A percentile compares a stretch with the other conserved stretches of the same genome.
Evolutionary conservation across 2,329 filamentous ascomycete genomes (phyloP).

Genomic region (Proliferodiscus dingleyae): DNA sequence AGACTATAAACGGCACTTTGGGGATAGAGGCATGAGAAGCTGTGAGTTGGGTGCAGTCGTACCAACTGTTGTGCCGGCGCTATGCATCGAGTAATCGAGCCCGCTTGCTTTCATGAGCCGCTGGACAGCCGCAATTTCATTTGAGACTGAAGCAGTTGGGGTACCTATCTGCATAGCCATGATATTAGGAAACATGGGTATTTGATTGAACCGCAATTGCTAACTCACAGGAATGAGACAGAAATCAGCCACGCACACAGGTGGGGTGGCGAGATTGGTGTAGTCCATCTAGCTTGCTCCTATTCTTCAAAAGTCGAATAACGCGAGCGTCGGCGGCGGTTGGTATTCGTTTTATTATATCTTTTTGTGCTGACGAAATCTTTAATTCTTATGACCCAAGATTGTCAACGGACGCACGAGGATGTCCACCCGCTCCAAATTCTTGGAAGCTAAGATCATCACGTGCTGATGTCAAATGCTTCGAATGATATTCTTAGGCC

Average conservation of each 20-base stretch:
- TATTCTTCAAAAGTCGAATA: not conserved
- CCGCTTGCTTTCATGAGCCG: constrained; percentile 76
- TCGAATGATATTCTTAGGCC: too few relatives aligned
- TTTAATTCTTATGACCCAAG: too few relatives aligned
- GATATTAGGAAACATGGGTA: not conserved
- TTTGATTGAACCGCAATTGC: not conserved
- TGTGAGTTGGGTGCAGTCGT: too few relatives aligned
- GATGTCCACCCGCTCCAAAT: too few relatives aligned
- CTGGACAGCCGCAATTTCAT: constrained; percentile 86
- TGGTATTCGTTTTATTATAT: too few relatives aligned
- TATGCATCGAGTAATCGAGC: constrained; percentile 83
- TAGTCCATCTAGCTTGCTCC: constrained; percentile 32
- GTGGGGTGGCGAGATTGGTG: constrained; percentile 56
- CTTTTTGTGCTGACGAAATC: too few relatives aligned
- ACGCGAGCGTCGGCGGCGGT: not conserved
- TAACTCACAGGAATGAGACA: constrained; percentile 73
- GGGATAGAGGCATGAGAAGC: too few relatives aligned
- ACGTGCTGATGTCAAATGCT: too few relatives aligned
- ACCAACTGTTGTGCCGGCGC: constrained; percentile 48
- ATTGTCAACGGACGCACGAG: too few relatives aligned
- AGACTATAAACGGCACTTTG: too few relatives aligned
- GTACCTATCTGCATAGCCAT: constrained; percentile 69
- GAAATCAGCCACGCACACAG: constrained; percentile 80
- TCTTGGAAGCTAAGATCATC: not conserved
- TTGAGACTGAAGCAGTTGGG: constrained; percentile 66